Conservation (phyloP, 176 grass and related monocot species). For the Triticum urartu region DNA sequence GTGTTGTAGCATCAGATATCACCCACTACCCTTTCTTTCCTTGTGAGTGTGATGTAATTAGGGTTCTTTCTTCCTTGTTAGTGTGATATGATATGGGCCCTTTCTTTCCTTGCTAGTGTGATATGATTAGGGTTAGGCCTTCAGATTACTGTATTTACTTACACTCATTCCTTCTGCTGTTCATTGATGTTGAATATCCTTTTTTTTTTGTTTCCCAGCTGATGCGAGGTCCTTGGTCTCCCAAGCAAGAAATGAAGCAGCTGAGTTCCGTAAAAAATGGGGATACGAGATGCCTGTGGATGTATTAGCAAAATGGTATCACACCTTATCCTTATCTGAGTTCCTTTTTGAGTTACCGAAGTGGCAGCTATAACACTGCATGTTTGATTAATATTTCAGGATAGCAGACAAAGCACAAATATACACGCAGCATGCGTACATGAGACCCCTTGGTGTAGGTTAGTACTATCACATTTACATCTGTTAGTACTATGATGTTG, state of each 20-base stretch:
- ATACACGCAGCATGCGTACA: constrained; percentile 98
- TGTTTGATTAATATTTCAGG: constrained; percentile 58
- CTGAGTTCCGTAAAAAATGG: constrained; percentile 98
- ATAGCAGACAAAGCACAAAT: constrained; percentile 98
- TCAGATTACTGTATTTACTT: background rate
- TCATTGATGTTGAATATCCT: background rate
- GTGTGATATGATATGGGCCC: background rate
- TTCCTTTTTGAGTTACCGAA: background rate
- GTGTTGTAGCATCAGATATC: constrained; percentile 4
- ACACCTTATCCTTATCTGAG: background rate
- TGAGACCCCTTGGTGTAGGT: constrained; percentile 99
- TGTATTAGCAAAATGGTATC: constrained; percentile 89
- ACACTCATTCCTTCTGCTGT: background rate
- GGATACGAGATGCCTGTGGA: constrained; percentile 98
- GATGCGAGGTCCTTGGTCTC: constrained; percentile 96
- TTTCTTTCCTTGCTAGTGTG: background rate
- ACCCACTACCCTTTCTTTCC: background rate
- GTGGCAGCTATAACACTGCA: background rate
- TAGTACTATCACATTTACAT: constrained; percentile 34
- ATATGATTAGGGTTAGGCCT: background rate
- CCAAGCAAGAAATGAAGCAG: constrained; percentile 99
- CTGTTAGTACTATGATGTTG: background rate
- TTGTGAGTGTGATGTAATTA: background rate
- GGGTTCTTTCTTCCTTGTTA: background rate
- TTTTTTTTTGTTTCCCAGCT: constrained; percentile 44